phyloP scores from a whole-genome alignment of 345 rosid genomes.

The Dipteronia dyeriana region DNA sequence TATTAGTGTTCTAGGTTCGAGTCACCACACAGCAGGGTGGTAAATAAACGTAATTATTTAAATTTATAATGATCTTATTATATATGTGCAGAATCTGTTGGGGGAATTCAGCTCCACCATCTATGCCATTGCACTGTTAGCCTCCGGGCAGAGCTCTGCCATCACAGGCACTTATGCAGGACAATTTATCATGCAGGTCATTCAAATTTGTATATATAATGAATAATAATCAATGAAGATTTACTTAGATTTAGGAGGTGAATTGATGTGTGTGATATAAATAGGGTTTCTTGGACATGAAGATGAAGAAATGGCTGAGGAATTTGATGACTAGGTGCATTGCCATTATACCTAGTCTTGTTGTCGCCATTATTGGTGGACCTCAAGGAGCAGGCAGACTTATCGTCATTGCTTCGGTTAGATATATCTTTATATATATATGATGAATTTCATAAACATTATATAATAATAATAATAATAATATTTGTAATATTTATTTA shows the following conservation, averaged over 20 bases:
- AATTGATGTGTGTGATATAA: background rate
- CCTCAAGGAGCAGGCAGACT: slow-evolving; percentile 55
- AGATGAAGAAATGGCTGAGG: slow-evolving; percentile 57
- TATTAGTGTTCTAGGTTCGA: too few relatives aligned
- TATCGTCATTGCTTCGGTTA: slow-evolving; percentile 67
- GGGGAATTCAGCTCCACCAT: slow-evolving; percentile 58
- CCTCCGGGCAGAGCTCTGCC: slow-evolving; percentile 73
- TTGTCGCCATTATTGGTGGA: slow-evolving; percentile 61
- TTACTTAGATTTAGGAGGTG: background rate
- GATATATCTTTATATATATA: background rate
- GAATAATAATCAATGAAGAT: background rate
- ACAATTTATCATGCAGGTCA: slow-evolving; percentile 66
- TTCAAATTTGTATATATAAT: background rate
- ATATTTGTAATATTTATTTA: too few relatives aligned
- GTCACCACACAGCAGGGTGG: too few relatives aligned
- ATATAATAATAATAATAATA: too few relatives aligned
- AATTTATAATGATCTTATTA: background rate
- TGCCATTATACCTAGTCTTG: slow-evolving; percentile 64
- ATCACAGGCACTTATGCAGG: slow-evolving; percentile 78
- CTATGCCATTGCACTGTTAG: slow-evolving; percentile 63
- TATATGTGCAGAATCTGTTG: slow-evolving; percentile 52
- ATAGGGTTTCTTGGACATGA: slow-evolving; percentile 68
- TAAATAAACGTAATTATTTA: too few relatives aligned
- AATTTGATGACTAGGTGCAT: slow-evolving; percentile 61
- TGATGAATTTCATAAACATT: too few relatives aligned